Evolutionary conservation across 2,329 filamentous ascomycete genomes (phyloP).

Genomic region (Proliferodiscus dingleyae): DNA sequence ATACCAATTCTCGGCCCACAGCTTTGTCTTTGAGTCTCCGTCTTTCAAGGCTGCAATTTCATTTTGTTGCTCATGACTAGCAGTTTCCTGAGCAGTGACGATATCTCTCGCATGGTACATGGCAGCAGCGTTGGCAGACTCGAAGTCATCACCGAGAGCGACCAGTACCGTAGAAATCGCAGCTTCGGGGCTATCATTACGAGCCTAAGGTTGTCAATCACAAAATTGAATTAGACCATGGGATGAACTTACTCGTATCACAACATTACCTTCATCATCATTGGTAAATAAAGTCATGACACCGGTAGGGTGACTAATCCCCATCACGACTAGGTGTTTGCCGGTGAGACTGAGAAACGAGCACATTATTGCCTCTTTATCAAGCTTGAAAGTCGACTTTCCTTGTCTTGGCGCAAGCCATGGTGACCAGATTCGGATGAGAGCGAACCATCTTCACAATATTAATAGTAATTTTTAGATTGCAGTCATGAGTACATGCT

Average conservation of each 20-base stretch:
- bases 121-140: conserved; percentile 70
- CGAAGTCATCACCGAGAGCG: conserved; percentile 67
- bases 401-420: conserved; percentile 92
- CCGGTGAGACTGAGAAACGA: conserved; percentile 72
- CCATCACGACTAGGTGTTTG: conserved; percentile 70
- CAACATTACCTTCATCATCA: conserved; percentile 58
- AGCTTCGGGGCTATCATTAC: conserved; percentile 59
- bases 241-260: conserved; percentile 51
- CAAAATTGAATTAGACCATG: conserved; percentile 5
- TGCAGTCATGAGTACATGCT: neutral
- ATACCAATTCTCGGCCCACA: conserved; percentile 82
- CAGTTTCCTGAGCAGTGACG: conserved; percentile 43
- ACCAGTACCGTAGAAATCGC: conserved; percentile 61
- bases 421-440: conserved; percentile 73
- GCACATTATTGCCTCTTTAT: conserved; percentile 73
- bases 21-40: conserved; percentile 42
- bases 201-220: conserved; percentile 38
- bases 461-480: conserved; percentile 10
- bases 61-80: conserved; percentile 38
- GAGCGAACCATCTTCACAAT: conserved; percentile 64
- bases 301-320: conserved; percentile 68
- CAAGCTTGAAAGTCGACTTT: conserved; percentile 57
- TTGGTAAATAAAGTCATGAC: conserved; percentile 66
- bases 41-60: conserved; percentile 43
- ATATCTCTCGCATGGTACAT: conserved; percentile 82